Evolutionary conservation across 2,329 filamentous ascomycete genomes (phyloP), one percentile per base, ranked within the genome.

Genomic region (Fusarium nodosum): DNA sequence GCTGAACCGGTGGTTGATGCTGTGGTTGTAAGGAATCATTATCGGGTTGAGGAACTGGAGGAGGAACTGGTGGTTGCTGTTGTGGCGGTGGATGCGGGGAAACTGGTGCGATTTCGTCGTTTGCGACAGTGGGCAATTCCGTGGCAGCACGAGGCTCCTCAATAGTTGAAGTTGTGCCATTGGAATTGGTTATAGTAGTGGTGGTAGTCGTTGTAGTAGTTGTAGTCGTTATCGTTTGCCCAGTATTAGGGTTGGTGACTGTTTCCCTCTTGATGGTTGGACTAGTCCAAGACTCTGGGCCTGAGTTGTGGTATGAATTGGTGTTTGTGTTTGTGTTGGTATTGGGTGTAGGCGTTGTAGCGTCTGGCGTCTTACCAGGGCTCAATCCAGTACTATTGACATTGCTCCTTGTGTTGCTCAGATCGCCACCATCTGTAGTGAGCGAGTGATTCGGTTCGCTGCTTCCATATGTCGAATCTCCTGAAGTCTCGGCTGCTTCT

Each of bases 171-270:
- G 58, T 71, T 0, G 72, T 74, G 13, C 72, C 72, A 42, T 74
- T 74, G 22, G 72, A 62, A 39, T 74, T 72, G 9, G 53, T 71
- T 1, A 74, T 56, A 0, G 72, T 74, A 1, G 72, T 74, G 0
- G 77, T 77, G 8, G 79, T 80, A 0, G 81, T 79, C 0, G 73
- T 59, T 0, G 74, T 61, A 0, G 72, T 71, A 0, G 69, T 72
- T 5, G 73, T 71, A 2, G 71, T 73, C 1, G 72, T 74, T 22
- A 73, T 59, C 8, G 66, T 73, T 50, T 74, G 72, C 8, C 72
- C 72, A 0, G 72, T 74, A n/a, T 61, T 74, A 9, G 72, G 72
- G 16, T 65, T 66, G 31, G 62, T 65, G 5, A 66, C 55, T 1
- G 62, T 65, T 39, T 65, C 62, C 34, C 61, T 60, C 26, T 60